Conservation (phyloP, 139 green algal species). For the Chlorokybus atmophyticus region DNA sequence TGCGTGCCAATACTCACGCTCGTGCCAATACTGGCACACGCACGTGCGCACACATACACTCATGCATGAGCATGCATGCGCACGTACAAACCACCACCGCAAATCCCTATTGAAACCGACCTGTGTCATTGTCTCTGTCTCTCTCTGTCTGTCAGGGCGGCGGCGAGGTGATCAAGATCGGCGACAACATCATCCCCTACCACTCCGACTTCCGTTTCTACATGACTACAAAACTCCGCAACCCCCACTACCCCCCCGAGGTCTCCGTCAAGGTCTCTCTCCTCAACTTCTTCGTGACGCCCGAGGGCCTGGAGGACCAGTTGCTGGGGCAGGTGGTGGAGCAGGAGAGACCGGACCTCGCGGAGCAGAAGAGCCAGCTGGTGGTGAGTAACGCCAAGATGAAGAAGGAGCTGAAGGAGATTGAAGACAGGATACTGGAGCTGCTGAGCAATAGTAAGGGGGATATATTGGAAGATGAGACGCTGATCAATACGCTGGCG, state of each 20-base stretch:
- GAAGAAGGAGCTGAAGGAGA: constrained; percentile 68
- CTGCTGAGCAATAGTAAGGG: constrained; percentile 34
- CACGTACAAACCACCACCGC: too few relatives aligned
- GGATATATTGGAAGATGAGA: constrained; percentile 66
- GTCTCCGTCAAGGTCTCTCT: constrained; percentile 57
- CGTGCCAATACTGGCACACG: too few relatives aligned
- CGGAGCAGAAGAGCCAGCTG: constrained; percentile 52
- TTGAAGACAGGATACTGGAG: constrained; percentile 46
- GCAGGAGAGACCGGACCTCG: constrained; percentile 49
- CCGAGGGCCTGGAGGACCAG: constrained; percentile 60
- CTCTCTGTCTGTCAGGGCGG: too few relatives aligned
- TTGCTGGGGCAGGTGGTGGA: constrained; percentile 52
- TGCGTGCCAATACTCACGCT: too few relatives aligned
- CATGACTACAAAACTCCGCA: constrained; percentile 63
- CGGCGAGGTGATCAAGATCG: constrained; percentile 65
- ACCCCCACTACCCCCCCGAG: constrained; percentile 60
- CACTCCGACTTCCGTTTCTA: constrained; percentile 69
- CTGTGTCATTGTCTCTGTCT: too few relatives aligned
- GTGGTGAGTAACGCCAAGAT: constrained; percentile 68
- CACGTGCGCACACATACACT: too few relatives aligned
- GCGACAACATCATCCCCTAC: constrained; percentile 71
- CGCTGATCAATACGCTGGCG: constrained; percentile 60
- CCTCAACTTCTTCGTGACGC: constrained; percentile 58
- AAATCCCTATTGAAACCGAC: too few relatives aligned
- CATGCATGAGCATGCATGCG: too few relatives aligned